Evolutionary conservation across 257 asterid species (phyloP).

Genomic region (Oldenlandia corymbosa): DNA sequence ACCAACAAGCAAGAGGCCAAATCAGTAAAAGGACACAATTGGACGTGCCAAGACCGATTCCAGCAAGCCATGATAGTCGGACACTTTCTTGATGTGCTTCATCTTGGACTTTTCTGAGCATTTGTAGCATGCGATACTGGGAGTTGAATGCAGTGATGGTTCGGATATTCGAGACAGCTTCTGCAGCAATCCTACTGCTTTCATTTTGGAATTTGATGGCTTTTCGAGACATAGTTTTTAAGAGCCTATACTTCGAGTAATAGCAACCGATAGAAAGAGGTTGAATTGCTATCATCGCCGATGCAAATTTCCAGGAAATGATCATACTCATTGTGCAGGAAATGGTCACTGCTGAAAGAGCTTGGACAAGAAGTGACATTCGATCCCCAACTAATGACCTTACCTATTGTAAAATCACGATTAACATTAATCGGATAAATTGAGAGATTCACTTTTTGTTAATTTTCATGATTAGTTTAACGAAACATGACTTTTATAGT

Average conservation of each 20-base stretch:
- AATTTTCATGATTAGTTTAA: too few relatives aligned
- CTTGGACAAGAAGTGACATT: slow-evolving; percentile 63
- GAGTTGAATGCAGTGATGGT: slow-evolving; percentile 75
- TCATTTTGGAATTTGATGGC: too few relatives aligned
- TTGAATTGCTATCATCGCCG: slow-evolving; percentile 79
- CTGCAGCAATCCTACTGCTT: slow-evolving; percentile 84
- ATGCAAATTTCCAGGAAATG: slow-evolving; percentile 77
- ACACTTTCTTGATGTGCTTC: slow-evolving; percentile 59
- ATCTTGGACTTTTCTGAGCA: slow-evolving; percentile 64
- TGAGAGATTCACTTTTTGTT: too few relatives aligned
- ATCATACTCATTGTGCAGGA: slow-evolving; percentile 81
- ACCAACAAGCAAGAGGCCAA: too few relatives aligned
- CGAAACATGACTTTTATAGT: too few relatives aligned
- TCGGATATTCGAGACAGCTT: slow-evolving; percentile 79
- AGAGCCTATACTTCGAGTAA: slow-evolving; percentile 55
- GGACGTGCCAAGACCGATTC: slow-evolving; percentile 73
- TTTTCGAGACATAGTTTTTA: slow-evolving; percentile 78
- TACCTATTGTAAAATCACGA: slow-evolving; percentile 38
- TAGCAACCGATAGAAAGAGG: slow-evolving; percentile 63
- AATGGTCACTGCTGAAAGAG: slow-evolving; percentile 56
- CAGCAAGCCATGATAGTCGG: slow-evolving; percentile 87
- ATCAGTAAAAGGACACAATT: slow-evolving; percentile 63
- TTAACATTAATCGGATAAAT: too few relatives aligned
- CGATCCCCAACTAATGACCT: slow-evolving; percentile 86
- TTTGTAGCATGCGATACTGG: slow-evolving; percentile 56